These are phyloP conservation scores for Coemansia sp. DNA, from an alignment of 192 early-diverging fungal species.

Conservation along the genomic window DNA sequence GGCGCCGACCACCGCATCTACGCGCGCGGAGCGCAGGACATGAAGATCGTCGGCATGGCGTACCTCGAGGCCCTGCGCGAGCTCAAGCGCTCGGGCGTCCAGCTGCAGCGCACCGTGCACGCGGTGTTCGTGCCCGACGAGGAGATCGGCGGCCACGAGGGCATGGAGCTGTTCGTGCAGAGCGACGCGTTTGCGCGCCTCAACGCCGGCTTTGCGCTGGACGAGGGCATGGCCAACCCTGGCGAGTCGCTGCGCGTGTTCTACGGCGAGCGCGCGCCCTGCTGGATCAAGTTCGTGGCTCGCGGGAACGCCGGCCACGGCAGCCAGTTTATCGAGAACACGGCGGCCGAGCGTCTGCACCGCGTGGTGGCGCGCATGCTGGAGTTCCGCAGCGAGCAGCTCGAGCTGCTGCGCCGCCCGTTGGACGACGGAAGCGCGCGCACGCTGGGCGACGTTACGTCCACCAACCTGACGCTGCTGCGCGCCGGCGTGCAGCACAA, in stretches of 20 bases:
- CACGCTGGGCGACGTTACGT: slow-evolving; percentile 77
- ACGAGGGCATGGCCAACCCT: slow-evolving; percentile 80
- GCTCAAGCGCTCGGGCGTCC: slow-evolving; percentile 56
- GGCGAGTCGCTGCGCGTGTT: slow-evolving; percentile 68
- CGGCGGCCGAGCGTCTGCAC: slow-evolving; percentile 66
- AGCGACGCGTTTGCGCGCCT: slow-evolving; percentile 65
- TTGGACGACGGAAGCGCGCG: slow-evolving; percentile 51
- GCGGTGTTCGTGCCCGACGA: slow-evolving; percentile 81
- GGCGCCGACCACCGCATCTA: slow-evolving; percentile 62
- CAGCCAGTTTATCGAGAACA: slow-evolving; percentile 75
- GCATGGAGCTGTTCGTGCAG: slow-evolving; percentile 69
- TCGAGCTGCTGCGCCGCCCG: slow-evolving; percentile 54
- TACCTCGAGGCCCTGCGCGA: slow-evolving; percentile 80
- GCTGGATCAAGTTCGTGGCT: slow-evolving; percentile 78
- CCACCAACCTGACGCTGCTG: slow-evolving; percentile 75
- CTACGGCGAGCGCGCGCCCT: slow-evolving; percentile 80
- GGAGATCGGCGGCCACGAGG: slow-evolving; percentile 81
- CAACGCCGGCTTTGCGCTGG: slow-evolving; percentile 79
- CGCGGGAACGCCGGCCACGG: slow-evolving; percentile 79
- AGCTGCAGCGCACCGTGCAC: slow-evolving; percentile 68
- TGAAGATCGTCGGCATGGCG: slow-evolving; percentile 84
- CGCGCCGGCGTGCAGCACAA: slow-evolving; percentile 73
- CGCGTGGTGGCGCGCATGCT: slow-evolving; percentile 67
- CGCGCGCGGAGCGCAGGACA: slow-evolving; percentile 86
- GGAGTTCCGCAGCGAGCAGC: slow-evolving; percentile 65